Percentiles rank a stretch among this genome's conserved stretches.
phyloP scores from a whole-genome alignment of 257 asterid genomes.

The Solanum medicagineum region DNA sequence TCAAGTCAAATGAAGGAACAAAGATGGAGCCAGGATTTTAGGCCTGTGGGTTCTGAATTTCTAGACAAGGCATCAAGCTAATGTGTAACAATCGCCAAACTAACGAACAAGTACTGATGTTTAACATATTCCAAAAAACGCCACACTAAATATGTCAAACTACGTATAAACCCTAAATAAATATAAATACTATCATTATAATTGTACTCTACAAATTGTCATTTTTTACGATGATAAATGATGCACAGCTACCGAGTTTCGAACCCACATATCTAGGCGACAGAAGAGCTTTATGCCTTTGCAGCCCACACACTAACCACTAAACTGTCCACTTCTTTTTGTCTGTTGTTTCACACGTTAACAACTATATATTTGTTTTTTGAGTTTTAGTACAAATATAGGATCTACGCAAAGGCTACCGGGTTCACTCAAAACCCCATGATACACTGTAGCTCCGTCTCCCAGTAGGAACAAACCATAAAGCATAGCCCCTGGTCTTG shows the following conservation, averaged over 20 bases:
- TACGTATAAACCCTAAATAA: neutral
- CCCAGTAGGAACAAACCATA: neutral
- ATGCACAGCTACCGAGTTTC: neutral
- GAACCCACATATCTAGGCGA: neutral
- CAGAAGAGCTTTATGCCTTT: neutral
- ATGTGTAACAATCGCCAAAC: neutral
- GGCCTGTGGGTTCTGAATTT: neutral
- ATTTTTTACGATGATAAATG: neutral
- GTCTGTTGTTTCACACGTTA: neutral
- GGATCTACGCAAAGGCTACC: neutral
- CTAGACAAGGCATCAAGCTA: neutral
- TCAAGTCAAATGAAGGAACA: neutral
- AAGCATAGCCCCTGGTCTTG: neutral
- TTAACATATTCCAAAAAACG: neutral
- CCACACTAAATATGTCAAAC: neutral
- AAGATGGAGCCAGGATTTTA: neutral
- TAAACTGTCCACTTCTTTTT: neutral
- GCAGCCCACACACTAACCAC: neutral
- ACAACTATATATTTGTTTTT: neutral
- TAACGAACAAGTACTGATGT: neutral
- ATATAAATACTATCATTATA: neutral
- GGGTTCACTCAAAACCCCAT: neutral
- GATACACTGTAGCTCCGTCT: neutral
- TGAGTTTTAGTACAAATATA: neutral
- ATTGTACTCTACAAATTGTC: neutral